Evolutionary conservation across 768 basidiomycete genomes (phyloP), one percentile per base, ranked within the genome.

Genomic region (Rickenella mellea): DNA sequence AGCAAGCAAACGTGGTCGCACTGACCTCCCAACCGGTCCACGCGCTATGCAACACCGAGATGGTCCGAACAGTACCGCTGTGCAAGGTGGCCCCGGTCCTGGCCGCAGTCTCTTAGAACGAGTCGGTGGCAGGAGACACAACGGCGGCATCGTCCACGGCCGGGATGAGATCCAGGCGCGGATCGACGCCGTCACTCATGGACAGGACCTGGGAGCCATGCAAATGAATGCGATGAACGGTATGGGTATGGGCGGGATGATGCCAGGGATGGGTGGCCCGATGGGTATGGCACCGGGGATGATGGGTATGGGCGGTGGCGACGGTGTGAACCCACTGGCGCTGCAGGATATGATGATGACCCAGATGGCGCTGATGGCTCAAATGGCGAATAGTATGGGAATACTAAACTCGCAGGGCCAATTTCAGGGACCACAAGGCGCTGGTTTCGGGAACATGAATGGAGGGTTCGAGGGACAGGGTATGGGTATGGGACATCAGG

Each of bases 281-380:
- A 72, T 67, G 46, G 24, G 24, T 22, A 67, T 36, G 42, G 29
- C 67, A 54, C 29, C 54, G 40, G 68, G 63, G 36, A 56, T 61
- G 51, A 55, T 60, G 47, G 64, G 67, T 30, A 73, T 83, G 73
- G 79, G 88, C 56, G 80, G 83, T 32, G 68, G 57, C 21, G 56
- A 68, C 43, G 75, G 75, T 66, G 62, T 71, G 35, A 87, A 80
- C 51, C 80, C 83, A 29, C 49, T 86, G 46, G 63, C 83, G 61
- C 61, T 93, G 51, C 90, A 91, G 60, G 89, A 89, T 57, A 82
- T 92, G 73, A 80, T 92, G 78, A 80, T 86, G 75, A 85, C 75
- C 59, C 83, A 91, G 57, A 88, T 89, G 84, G 83, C 87, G 21
- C 70, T 93, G 54, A 92, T 93, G 91, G 79, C 84, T 42, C 89